A percentile compares a stretch with the other conserved stretches of the same genome.
These are phyloP conservation scores for Penicillium malachiteum DNA, from an alignment of 495 filamentous ascomycete genomes.

Conservation along the genomic window DNA sequence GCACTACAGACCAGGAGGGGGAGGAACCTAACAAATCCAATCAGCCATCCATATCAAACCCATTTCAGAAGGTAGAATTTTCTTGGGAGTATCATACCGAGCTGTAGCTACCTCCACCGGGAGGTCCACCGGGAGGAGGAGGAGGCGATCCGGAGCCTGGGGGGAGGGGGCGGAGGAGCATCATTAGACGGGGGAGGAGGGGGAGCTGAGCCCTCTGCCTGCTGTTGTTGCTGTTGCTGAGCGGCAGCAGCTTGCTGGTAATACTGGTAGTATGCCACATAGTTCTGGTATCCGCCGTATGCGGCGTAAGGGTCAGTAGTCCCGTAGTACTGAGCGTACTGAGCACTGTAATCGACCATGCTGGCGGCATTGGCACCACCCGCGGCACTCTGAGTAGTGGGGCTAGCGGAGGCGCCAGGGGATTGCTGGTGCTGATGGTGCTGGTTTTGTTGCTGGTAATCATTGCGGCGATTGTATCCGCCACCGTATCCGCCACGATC, in stretches of 20 bases:
- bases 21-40: slow-evolving; percentile 40
- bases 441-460: slow-evolving; percentile 25
- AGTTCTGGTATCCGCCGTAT: slow-evolving; percentile 83
- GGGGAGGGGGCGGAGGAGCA: slow-evolving; percentile 62
- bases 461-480: slow-evolving; percentile 39
- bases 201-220: slow-evolving; percentile 46
- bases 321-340: slow-evolving; percentile 82
- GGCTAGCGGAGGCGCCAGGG: slow-evolving; percentile 40
- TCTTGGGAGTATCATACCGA: slow-evolving; percentile 49
- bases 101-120: slow-evolving; percentile 59
- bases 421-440: slow-evolving; percentile 26
- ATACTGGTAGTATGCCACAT: slow-evolving; percentile 67
- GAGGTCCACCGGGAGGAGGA: slow-evolving; percentile 55
- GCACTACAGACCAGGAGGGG: slow-evolving; percentile 51
- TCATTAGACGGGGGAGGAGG: slow-evolving; percentile 62
- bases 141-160: slow-evolving; percentile 66
- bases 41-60: not conserved
- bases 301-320: slow-evolving; percentile 83
- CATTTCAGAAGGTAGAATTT: not conserved
- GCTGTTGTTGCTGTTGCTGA: slow-evolving; percentile 45
- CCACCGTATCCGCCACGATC: slow-evolving; percentile 22
- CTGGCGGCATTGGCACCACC: slow-evolving; percentile 37
- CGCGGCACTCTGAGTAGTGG: slow-evolving; percentile 29
- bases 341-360: slow-evolving; percentile 64
- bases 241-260: slow-evolving; percentile 63